Conservation (phyloP, 495 filamentous ascomycete genomes). For the Annulohypoxylon moriforme region DNA sequence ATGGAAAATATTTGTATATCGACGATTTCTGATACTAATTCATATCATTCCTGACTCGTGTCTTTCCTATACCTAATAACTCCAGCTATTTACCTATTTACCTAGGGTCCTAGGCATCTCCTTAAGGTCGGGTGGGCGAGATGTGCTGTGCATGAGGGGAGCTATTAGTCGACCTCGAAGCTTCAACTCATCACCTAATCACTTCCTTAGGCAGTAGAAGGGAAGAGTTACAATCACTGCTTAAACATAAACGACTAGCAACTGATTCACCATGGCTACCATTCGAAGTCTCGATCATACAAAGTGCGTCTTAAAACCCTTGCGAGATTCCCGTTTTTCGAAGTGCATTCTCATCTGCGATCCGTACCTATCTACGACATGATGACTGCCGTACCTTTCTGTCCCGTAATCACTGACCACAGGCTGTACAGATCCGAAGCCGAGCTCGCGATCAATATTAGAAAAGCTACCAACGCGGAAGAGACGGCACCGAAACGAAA, state of each 20-base stretch:
- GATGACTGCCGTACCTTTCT: background rate
- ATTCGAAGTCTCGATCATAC: conserved; percentile 61
- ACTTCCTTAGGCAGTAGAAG: conserved; percentile 19
- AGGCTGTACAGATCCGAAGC: conserved; percentile 78
- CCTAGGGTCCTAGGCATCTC: background rate
- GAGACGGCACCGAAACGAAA: conserved; percentile 98
- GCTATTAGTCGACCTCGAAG: conserved; percentile 25
- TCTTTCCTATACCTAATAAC: background rate
- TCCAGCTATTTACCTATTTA: background rate
- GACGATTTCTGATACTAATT: background rate
- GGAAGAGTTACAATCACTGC: background rate
- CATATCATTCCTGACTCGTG: background rate
- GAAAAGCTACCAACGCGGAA: conserved; percentile 94
- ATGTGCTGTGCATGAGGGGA: conserved; percentile 44
- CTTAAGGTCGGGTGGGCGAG: conserved; percentile 33
- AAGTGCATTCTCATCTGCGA: background rate
- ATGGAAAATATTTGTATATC: conserved; percentile 2
- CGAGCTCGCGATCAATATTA: conserved; percentile 94
- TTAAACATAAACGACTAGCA: background rate
- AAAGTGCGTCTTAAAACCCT: conserved; percentile 48
- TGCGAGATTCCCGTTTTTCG: background rate
- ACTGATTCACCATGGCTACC: conserved; percentile 54
- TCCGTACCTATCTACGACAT: conserved; percentile 9
- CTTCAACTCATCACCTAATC: conserved; percentile 37
- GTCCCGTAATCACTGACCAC: conserved; percentile 14